Evolutionary conservation across 768 basidiomycete genomes (phyloP), one percentile per base, ranked within the genome.

Genomic region (Mycena kentingensis): DNA sequence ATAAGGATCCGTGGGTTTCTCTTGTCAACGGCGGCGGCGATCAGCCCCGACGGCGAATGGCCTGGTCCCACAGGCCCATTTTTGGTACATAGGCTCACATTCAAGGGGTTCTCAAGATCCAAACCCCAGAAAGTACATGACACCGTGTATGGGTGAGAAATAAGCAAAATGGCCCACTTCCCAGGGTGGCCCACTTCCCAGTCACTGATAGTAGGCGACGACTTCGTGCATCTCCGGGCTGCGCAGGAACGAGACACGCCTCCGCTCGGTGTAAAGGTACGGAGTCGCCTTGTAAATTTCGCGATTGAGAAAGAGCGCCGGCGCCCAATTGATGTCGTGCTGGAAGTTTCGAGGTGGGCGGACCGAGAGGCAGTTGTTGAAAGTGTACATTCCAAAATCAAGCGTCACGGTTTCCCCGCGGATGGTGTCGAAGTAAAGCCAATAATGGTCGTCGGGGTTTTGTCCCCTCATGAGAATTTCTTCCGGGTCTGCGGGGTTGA

Each of bases 401-500:
- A 80, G 60, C 12, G 64, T 63, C 22, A 78, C 52, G 21, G 75
- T 70, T 42, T 78, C 70, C 2, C 76, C 77, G 3, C 67, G 56
- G 1, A 74, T 52, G 1, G 74, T 77, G 8, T 60, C 73, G 67
- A 80, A 78, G 54, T 77, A 81, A 7, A 79, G 65, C 77, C 77
- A 79, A 55, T 78, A 78, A 52, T 78, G 77, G n/a, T 78, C 72
- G 21, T 73, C 51, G 1, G 77, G 74, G 55, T 77, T 70, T 43
- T 77, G 77, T 4, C 74, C 71, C 38, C 64, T 63, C 21, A 51
- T 39, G 26, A 72, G 65, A 1, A 51, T 60, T 6, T 60, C 44
- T 3, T 65, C 61, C 8, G 62, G 37, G 21, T 60, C 36, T 50
- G 67, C 55, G 5, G 25, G 22, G 25, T 42, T 24, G 44, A 62